Evolutionary conservation across 2,329 filamentous ascomycete species (phyloP), one percentile per base, ranked within the genome.

Genomic region (Fusarium tupiense): DNA sequence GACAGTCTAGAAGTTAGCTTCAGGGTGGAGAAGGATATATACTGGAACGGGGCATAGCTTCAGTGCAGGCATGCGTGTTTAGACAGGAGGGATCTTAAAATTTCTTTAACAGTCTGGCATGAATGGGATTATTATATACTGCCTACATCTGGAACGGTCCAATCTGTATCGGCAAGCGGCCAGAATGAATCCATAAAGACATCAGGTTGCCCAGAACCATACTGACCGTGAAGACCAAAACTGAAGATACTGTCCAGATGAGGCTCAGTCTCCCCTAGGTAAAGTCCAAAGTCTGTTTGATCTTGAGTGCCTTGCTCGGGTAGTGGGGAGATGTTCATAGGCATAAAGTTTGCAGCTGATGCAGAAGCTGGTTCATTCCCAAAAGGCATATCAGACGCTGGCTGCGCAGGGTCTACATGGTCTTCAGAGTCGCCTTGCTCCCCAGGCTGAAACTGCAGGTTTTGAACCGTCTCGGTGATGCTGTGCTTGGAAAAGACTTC

Each of bases 161-260:
- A 71, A 8, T 65, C 56, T 6, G 26, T 53, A 20, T 62, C 54
- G 12, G 24, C 41, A 4, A 71, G 17, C 9, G 70, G 70, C 70
- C 64, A 69, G 20, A 73, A 72, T 0, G 70, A 69, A 35, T 73
- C 70, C 69, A 73, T 69, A 8, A 73, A 73, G 1, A 73, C 33
- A 31, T 73, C 70, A 2, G 70, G 70, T 6, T 73, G 70, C 2
- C 59, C 58, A 3, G 49, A 46, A 0, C 59, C 59, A 31, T 73
- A 59, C 12, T 62, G 29, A 0, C 49, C 56, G 6, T 73, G 64
- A 10, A 68, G 26, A 1, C 56, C 70, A 11, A 73, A 26, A 2
- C 29, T 50, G 1, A 53, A 44, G 4, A 56, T 37, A 19, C 7
- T 38, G 3, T 54, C 58, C 3, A n/a, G 10, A 0, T 52, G 47